Base-by-base conservation (phyloP, 1,284 basidiomycete genomes). In the Moesziomyces sp. region DNA sequence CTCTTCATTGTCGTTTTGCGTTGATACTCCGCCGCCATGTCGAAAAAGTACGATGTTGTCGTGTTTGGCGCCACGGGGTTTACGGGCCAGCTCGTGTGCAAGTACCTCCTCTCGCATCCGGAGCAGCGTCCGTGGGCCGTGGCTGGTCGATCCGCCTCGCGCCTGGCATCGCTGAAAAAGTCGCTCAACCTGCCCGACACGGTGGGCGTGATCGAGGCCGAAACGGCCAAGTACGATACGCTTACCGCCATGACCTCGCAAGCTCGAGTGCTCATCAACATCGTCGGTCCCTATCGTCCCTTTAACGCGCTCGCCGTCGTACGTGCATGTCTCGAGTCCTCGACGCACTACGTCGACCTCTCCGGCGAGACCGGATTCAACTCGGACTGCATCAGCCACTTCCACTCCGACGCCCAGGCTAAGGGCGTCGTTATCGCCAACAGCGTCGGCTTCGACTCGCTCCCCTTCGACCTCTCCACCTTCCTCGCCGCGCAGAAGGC, bases 381-480 rank as follows among this genome's bases (percentile, higher is more conserved):
- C 38, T 84, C 78, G 47, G 85, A 87, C 34, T 87, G 90, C 59
- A 87, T 91, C 53, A 75, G 85, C 5, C 79, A 88, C 86, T 91
- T 87, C 76, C 90, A 93, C 84, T 90, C 88, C 74, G 78, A 87
- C 5, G 92, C 92, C 0, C 87, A 87, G 18, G 88, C 89, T 80
- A 90, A 88, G 0, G 87, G 88, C 19, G 86, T 91, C 1, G 87
- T 90, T 65, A 90, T 94, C 65, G 87, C 93, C 9, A 90, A 90
- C 13, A 86, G 88, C 3, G 91, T 89, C 63, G 92, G 90, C 0
- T 88, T 91, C 68, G 92, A 93, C 83, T 90, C 90, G 18, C 83
- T 77, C 50, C 85, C 83, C n/a, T 76, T 78, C 14, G 92, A 93
- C 81, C 81, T 90, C 23, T 83, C 86, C 8, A 88, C 89, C 0